Conservation (phyloP, 1,284 basidiomycete genomes). For the Cystobasidium sp. region DNA sequence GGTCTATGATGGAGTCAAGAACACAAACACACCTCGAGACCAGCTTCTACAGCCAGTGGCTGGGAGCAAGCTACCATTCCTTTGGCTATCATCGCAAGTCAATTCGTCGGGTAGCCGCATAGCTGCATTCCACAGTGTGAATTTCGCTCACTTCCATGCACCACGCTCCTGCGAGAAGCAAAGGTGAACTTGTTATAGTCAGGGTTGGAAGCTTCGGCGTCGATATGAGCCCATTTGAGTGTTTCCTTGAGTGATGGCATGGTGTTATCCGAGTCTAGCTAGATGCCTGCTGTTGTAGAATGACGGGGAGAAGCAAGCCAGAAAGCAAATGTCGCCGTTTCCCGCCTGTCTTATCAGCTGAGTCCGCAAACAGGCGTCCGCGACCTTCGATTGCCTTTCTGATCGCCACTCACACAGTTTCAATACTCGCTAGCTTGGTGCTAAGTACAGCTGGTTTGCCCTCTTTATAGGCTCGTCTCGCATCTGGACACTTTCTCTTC, state of each 20-base stretch:
- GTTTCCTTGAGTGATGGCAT: slow-evolving; percentile 37
- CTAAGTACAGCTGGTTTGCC: neutral
- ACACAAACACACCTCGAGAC: slow-evolving; percentile 29
- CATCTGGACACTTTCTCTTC: neutral
- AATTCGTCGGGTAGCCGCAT: neutral
- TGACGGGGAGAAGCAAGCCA: too few species aligned
- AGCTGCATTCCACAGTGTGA: neutral
- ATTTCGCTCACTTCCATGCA: slow-evolving; percentile 29
- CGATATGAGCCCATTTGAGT: slow-evolving; percentile 39
- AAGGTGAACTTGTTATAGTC: slow-evolving; percentile 36
- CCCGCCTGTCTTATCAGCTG: too few species aligned
- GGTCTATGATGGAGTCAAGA: neutral
- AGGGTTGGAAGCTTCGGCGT: slow-evolving; percentile 29
- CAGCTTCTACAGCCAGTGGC: slow-evolving; percentile 40
- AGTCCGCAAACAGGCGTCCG: neutral
- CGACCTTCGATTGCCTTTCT: slow-evolving; percentile 9
- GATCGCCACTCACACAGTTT: neutral
- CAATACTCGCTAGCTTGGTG: neutral
- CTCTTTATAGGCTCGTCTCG: too few species aligned
- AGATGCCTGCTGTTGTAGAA: too few species aligned
- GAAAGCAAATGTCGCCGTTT: neutral
- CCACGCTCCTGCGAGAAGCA: slow-evolving; percentile 37
- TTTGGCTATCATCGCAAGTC: slow-evolving; percentile 17
- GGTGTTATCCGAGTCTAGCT: neutral
- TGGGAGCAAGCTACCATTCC: slow-evolving; percentile 39